phyloP scores from a whole-genome alignment of 495 filamentous ascomycete species.

The Podospora didyma region DNA sequence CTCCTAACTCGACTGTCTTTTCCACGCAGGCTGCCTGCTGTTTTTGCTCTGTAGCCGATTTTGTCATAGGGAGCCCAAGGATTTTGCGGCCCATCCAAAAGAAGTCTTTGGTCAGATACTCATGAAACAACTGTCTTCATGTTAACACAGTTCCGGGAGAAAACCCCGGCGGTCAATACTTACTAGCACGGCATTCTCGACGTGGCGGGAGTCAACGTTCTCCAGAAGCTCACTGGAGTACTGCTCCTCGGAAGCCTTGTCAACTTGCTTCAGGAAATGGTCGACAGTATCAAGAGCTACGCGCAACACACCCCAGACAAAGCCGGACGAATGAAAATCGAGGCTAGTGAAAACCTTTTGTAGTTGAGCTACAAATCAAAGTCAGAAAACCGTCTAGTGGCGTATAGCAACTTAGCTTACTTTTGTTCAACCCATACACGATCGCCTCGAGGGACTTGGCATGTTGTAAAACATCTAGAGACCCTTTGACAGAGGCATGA shows the following conservation, averaged over 20 bases:
- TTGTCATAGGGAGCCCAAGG: conserved; percentile 18
- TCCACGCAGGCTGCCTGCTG: conserved; percentile 34
- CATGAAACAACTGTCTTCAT: conserved; percentile 29
- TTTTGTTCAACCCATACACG: conserved; percentile 34
- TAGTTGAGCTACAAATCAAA: conserved; percentile 30
- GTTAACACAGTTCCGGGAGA: not conserved
- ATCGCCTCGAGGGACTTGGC: conserved; percentile 32
- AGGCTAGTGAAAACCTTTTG: conserved; percentile 42
- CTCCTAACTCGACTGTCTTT: conserved; percentile 33
- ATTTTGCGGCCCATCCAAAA: conserved; percentile 39
- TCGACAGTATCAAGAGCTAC: conserved; percentile 36
- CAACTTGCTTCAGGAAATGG: conserved; percentile 33
- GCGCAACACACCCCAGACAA: conserved; percentile 41
- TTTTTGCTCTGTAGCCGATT: conserved; percentile 11
- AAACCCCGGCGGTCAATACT: not conserved
- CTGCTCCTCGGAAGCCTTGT: conserved; percentile 32
- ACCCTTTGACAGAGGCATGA: conserved; percentile 35
- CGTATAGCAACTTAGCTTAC: conserved; percentile 22
- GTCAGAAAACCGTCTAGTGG: not conserved
- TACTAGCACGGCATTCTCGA: conserved; percentile 42
- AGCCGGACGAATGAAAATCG: conserved; percentile 30
- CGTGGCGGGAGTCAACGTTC: conserved; percentile 25
- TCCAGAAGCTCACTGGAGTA: conserved; percentile 26
- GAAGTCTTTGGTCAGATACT: conserved; percentile 33
- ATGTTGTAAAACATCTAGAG: conserved; percentile 36